Evolutionary conservation across 306 rosid species (phyloP).

Genomic region (Gillenia trifoliata): DNA sequence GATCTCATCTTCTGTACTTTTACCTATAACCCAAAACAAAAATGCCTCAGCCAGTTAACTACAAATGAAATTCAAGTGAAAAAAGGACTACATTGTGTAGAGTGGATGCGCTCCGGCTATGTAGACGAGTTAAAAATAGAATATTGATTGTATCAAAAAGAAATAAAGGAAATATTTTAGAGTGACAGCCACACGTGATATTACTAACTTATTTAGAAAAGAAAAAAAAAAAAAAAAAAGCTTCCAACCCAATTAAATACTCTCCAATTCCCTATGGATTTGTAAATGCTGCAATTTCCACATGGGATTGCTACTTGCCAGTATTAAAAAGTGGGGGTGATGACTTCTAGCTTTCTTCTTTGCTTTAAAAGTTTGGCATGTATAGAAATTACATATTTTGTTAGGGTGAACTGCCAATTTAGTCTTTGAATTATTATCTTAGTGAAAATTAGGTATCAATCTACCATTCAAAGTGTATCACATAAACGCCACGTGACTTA

Average conservation of each 20-base stretch:
- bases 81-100: background rate
- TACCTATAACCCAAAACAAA: slow-evolving; percentile 39
- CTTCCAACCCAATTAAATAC: slow-evolving; percentile 3
- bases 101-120: background rate
- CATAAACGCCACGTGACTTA: too few relatives aligned
- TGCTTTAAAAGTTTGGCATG: slow-evolving; percentile 13
- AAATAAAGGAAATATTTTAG: too few relatives aligned
- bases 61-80: background rate
- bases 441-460: too few relatives aligned
- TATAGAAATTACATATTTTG: background rate
- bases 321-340: slow-evolving; percentile 14
- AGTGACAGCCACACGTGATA: background rate
- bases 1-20: slow-evolving; percentile 92
- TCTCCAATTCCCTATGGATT: slow-evolving; percentile 28
- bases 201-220: background rate
- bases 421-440: too few relatives aligned
- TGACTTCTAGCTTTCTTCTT: slow-evolving; percentile 17
- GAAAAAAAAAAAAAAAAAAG: slow-evolving; percentile 14
- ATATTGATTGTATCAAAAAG: too few relatives aligned
- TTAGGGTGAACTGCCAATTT: too few relatives aligned
- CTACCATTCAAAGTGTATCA: too few relatives aligned
- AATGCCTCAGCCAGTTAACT: background rate
- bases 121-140: background rate
- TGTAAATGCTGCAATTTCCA: slow-evolving; percentile 29
- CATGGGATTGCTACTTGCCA: slow-evolving; percentile 24